Conservation (phyloP, 108 stramenopile species). For the Skeletonema menzelii region DNA sequence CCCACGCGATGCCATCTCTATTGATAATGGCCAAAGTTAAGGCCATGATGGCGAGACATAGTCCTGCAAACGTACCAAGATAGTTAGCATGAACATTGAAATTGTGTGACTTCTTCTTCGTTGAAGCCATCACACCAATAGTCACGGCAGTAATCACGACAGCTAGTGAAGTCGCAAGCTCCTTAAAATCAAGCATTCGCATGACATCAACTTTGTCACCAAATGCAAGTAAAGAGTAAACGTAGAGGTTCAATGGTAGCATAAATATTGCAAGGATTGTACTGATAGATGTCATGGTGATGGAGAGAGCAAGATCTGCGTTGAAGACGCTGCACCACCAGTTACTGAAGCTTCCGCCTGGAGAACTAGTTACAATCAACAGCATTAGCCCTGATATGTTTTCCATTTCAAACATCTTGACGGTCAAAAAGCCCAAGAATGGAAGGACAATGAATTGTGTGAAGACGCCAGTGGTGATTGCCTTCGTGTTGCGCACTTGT, state of each 20-base stretch:
- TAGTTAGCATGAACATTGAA: constrained; percentile 54
- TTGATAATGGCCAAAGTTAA: constrained; percentile 46
- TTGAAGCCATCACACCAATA: constrained; percentile 45
- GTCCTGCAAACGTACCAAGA: constrained; percentile 59
- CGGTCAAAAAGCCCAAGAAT: constrained; percentile 64
- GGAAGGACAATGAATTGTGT: constrained; percentile 72
- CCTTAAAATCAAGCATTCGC: constrained; percentile 47
- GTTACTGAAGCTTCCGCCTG: constrained; percentile 82
- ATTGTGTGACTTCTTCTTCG: constrained; percentile 34
- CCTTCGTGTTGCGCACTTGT: constrained; percentile 58
- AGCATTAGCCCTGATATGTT: constrained; percentile 59
- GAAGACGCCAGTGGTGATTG: constrained; percentile 49
- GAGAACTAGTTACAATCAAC: constrained; percentile 68
- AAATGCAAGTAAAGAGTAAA: constrained; percentile 59
- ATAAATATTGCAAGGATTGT: constrained; percentile 53
- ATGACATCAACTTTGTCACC: constrained; percentile 53
- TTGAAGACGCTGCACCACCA: constrained; percentile 80
- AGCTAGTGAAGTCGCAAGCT: constrained; percentile 54
- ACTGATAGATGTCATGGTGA: constrained; percentile 78
- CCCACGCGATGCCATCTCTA: constrained; percentile 40
- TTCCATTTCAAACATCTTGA: constrained; percentile 47
- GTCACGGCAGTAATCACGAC: constrained; percentile 63
- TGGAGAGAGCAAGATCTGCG: constrained; percentile 68
- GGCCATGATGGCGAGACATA: constrained; percentile 56
- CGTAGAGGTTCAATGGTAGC: constrained; percentile 69